phyloP scores from a whole-genome alignment of 345 rosid species.

The Salix brachista region DNA sequence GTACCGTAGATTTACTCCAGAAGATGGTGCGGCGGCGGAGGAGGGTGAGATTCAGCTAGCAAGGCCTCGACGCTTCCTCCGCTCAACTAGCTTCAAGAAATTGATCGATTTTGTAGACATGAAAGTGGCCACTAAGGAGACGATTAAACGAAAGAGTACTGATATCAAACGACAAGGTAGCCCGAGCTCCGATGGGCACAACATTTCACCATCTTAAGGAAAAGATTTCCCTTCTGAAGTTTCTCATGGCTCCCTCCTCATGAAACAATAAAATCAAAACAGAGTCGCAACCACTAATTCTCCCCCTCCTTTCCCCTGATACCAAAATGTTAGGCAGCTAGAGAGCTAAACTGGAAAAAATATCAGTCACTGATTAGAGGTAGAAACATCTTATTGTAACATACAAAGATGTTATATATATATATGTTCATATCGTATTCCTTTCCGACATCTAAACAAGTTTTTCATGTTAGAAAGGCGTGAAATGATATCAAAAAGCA shows the following conservation, averaged over 20 bases:
- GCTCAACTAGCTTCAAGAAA: constrained; percentile 46
- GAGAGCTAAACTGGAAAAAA: not conserved
- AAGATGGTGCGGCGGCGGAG: constrained; percentile 23
- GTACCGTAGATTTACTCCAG: constrained; percentile 51
- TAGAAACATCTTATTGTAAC: not conserved
- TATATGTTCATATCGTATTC: not conserved
- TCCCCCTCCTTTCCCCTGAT: not conserved
- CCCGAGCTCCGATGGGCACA: constrained; percentile 34
- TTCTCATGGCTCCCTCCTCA: not conserved
- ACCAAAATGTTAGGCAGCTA: not conserved
- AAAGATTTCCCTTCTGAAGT: not conserved
- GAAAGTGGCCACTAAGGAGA: constrained; percentile 39
- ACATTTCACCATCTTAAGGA: constrained; percentile 29
- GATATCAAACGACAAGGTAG: constrained; percentile 35
- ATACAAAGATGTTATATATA: not conserved
- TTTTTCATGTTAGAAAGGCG: too few species aligned
- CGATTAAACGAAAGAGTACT: constrained; percentile 45
- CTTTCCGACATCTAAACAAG: not conserved
- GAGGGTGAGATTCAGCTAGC: constrained; percentile 47
- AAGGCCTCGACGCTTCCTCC: constrained; percentile 33
- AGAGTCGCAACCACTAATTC: not conserved
- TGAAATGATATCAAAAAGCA: too few species aligned
- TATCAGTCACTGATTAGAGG: not conserved
- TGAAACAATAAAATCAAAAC: not conserved
- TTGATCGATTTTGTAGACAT: constrained; percentile 55